Percentiles rank a stretch among this genome's conserved stretches.
Conservation (phyloP, 2,329 filamentous ascomycete species). For the Fusarium continuum region DNA sequence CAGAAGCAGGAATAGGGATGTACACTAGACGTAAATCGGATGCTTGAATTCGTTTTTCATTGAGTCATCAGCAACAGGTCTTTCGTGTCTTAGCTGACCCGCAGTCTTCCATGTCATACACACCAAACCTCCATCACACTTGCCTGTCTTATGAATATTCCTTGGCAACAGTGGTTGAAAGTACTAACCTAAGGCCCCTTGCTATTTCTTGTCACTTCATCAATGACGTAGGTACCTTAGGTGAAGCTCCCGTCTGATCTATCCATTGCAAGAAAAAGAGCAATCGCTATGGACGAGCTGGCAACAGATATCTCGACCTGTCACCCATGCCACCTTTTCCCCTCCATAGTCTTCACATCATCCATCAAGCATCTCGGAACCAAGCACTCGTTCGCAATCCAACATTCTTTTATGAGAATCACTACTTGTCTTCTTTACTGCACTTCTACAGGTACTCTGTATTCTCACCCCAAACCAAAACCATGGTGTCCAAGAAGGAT, state of each 20-base stretch:
- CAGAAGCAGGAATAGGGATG: constrained; percentile 49
- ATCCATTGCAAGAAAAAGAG: not conserved
- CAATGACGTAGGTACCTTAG: not conserved
- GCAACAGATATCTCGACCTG: not conserved
- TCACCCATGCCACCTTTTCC: not conserved
- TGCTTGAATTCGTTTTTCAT: constrained; percentile 38
- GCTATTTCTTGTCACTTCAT: not conserved
- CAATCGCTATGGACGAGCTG: not conserved
- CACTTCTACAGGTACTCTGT: not conserved
- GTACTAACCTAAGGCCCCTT: no score
- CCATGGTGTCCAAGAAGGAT: no score
- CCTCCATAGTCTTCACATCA: not conserved
- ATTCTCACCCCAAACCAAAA: not conserved
- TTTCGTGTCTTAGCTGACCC: not conserved
- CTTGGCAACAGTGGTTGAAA: not conserved
- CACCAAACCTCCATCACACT: not conserved
- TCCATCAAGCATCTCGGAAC: constrained; percentile 5
- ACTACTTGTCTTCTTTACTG: not conserved
- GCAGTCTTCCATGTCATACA: no score
- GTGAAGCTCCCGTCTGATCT: not conserved
- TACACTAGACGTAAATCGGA: constrained; percentile 42
- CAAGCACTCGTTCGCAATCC: constrained; percentile 6
- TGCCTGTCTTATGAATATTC: not conserved
- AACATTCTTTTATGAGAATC: constrained; percentile 13
- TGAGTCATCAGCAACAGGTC: constrained; percentile 20